Percentiles rank a stretch among this genome's conserved stretches.
Evolutionary conservation across 192 early-diverging fungal species (phyloP).

Genomic region (Powellomyces hirtus): DNA sequence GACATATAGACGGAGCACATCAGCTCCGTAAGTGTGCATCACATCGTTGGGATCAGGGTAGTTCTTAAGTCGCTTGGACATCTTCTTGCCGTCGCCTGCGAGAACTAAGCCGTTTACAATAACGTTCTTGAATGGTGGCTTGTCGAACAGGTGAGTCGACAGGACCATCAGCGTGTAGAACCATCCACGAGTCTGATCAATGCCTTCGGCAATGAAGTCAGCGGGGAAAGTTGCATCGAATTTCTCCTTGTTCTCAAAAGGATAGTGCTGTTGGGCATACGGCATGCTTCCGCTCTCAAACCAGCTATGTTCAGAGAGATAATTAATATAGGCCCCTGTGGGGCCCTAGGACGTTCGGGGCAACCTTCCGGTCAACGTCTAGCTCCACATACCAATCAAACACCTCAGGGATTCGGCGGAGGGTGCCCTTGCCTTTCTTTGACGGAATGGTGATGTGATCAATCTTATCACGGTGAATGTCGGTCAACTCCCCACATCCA

Average conservation of each 20-base stretch:
- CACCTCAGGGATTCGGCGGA: constrained; percentile 90
- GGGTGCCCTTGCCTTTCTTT: constrained; percentile 75
- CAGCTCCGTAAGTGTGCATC: constrained; percentile 88
- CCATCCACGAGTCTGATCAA: constrained; percentile 99
- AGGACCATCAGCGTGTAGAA: constrained; percentile 98
- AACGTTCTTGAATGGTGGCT: constrained; percentile 94
- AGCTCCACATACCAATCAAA: too few species aligned
- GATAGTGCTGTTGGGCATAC: constrained; percentile 98
- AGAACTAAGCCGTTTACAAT: constrained; percentile 96
- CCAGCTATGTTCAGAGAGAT: too few species aligned
- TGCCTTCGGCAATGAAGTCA: constrained; percentile 98
- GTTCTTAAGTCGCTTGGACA: constrained; percentile 98
- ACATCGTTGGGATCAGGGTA: constrained; percentile 89
- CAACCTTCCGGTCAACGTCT: too few species aligned
- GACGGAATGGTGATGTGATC: constrained; percentile 97
- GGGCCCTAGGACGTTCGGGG: too few species aligned
- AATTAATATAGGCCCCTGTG: constrained; percentile 67
- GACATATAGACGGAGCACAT: constrained; percentile 86
- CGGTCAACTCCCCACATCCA: constrained; percentile 75
- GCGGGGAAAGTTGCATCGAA: constrained; percentile 91
- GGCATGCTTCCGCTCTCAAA: constrained; percentile 99
- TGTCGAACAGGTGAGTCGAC: constrained; percentile 93
- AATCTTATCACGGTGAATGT: constrained; percentile 95
- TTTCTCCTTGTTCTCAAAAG: constrained; percentile 93
- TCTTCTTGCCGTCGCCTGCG: constrained; percentile 98